Evolutionary conservation across 208 protist species (phyloP).

Genomic region (Crithidia sp.): DNA sequence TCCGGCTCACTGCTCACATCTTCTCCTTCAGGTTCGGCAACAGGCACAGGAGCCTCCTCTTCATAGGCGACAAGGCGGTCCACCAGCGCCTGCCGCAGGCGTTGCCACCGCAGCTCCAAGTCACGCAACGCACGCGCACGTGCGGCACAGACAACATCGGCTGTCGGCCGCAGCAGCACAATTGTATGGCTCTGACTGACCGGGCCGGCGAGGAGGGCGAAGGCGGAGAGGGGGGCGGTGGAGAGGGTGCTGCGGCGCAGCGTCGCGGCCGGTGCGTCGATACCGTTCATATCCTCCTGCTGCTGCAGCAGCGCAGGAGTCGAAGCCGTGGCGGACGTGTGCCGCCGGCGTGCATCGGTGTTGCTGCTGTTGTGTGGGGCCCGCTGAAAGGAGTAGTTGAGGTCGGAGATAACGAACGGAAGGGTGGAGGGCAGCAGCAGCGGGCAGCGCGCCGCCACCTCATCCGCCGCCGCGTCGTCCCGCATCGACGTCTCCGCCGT

Average conservation of each 20-base stretch:
- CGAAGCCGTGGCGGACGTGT: background rate
- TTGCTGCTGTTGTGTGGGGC: background rate
- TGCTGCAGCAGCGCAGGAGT: background rate
- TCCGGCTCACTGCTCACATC: background rate
- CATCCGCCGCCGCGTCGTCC: background rate
- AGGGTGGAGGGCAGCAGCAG: slow-evolving; percentile 54
- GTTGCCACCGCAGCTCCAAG: slow-evolving; percentile 47
- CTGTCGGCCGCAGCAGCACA: slow-evolving; percentile 58
- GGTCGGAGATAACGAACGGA: slow-evolving; percentile 66
- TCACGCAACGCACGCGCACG: slow-evolving; percentile 47
- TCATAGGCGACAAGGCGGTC: slow-evolving; percentile 42
- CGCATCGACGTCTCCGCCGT: background rate
- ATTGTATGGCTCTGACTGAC: slow-evolving; percentile 54
- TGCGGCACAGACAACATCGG: slow-evolving; percentile 38
- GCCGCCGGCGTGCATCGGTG: background rate
- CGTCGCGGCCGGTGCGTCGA: slow-evolving; percentile 14
- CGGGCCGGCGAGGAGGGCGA: slow-evolving; percentile 51
- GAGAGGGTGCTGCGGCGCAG: slow-evolving; percentile 48
- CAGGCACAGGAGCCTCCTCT: slow-evolving; percentile 29
- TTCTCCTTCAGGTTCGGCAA: background rate
- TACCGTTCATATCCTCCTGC: background rate
- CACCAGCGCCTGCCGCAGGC: slow-evolving; percentile 47
- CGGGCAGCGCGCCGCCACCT: slow-evolving; percentile 25
- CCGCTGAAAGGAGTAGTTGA: slow-evolving; percentile 55
- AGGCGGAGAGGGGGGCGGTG: slow-evolving; percentile 43